Base-by-base conservation (phyloP, 441 rosid genomes). In the Corymbia citriodora region DNA sequence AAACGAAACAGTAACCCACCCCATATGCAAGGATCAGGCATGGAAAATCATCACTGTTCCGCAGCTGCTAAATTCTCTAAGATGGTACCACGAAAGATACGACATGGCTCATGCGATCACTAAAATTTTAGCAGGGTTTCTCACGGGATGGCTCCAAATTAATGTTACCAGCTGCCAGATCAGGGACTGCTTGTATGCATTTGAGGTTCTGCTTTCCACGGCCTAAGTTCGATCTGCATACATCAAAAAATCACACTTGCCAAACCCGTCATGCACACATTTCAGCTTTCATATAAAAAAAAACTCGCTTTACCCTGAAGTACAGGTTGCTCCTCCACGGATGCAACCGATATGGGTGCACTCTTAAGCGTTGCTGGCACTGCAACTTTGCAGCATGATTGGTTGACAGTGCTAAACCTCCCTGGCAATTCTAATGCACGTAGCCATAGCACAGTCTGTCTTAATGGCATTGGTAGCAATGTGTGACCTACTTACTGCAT, bases 371-470 rank as follows among this genome's bases (percentile, higher is more conserved):
- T 19, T 18, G 50, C 48, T 21, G 61, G 65, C 50, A 33, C 65
- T 55, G 48, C 48, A 55, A 10, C 52, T 55, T 21, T 6, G 63
- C 65, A 15, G n/a, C 65, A 7, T 87, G 45, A 55, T 59, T 55
- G n/a, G 15, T n/a, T 55, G 90, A 68, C 90, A 65, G 27, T 88
- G 89, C 33, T 90, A 87, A 70, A 92, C 89, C 63, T 93, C 90
- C 92, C 92, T 94, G 36, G 98, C 96, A 57, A 96, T 95, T 92
- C 89, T 92, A 88, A 96, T 92, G 94, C 96, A 96, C 4, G 57
- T 90, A 63, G 95, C 89, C 98, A 96, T 96, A 21, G 98, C 94
- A 88, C 97, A 96, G 91, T 98, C 91, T 7, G 99, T 96, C 93
- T 98, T 98, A 92, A 96, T 93, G 25, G 96, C 99, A 90, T 94